phyloP scores from a whole-genome alignment of 129 eudicot genomes.

The Chrysanthemum seticuspe region DNA sequence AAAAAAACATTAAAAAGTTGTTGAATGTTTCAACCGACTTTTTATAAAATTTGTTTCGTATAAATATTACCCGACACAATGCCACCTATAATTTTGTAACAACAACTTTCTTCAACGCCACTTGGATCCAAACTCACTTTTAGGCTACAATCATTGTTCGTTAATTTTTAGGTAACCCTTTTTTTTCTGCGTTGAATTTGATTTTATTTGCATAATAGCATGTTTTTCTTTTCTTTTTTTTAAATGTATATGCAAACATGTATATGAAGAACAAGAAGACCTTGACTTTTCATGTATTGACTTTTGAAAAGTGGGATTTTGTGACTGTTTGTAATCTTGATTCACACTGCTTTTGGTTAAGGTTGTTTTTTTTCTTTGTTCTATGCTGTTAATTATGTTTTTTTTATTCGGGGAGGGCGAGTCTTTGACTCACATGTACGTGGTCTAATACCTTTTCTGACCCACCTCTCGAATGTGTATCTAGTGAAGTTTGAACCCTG shows the following conservation, averaged over 20 bases:
- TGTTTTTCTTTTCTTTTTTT: background rate
- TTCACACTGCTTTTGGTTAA: background rate
- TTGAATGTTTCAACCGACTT: too few species aligned
- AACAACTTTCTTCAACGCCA: too few species aligned
- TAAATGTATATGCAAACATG: background rate
- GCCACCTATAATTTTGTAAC: too few species aligned
- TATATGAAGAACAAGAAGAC: background rate
- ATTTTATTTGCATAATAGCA: background rate
- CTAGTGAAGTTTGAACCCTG: too few species aligned
- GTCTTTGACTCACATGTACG: background rate
- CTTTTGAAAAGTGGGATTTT: background rate
- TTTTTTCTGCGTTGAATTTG: constrained; percentile 5
- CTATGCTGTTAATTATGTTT: too few species aligned
- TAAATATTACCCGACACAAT: too few species aligned
- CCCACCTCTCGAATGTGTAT: too few species aligned
- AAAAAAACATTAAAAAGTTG: too few species aligned
- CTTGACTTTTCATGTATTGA: background rate
- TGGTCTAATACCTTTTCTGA: too few species aligned
- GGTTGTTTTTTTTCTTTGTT: background rate
- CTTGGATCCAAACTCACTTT: too few species aligned
- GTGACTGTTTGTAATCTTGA: background rate
- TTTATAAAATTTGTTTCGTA: too few species aligned
- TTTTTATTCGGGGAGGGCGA: too few species aligned
- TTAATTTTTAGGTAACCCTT: constrained; percentile 5
- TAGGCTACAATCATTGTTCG: background rate